Conservation (phyloP, 306 rosid species). For the Oxytropis ochrocephala region DNA sequence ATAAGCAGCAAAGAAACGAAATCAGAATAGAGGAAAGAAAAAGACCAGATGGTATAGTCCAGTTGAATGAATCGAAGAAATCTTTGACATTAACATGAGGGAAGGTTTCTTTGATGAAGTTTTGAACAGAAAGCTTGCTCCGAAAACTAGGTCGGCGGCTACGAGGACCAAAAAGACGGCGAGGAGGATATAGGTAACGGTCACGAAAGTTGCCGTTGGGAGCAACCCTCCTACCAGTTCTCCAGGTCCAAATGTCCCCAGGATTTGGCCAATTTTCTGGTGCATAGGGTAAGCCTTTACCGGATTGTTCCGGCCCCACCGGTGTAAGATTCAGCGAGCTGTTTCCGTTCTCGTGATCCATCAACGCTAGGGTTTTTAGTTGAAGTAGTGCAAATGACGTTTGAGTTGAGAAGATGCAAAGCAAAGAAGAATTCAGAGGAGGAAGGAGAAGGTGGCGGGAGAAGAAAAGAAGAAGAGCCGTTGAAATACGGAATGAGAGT, state of each 20-base stretch:
- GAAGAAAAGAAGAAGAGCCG: neutral
- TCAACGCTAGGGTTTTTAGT: neutral
- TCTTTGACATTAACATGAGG: conserved; percentile 36
- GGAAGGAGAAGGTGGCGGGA: neutral
- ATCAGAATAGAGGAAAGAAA: neutral
- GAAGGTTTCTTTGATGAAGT: conserved; percentile 34
- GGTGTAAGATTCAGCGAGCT: conserved; percentile 16
- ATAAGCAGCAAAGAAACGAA: neutral
- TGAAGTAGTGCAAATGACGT: neutral
- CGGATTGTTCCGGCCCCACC: conserved; percentile 40
- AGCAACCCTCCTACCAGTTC: conserved; percentile 52
- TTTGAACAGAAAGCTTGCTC: conserved; percentile 62
- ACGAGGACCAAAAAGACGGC: conserved; percentile 3
- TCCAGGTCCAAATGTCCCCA: conserved; percentile 74
- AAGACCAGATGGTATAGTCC: conserved; percentile 51
- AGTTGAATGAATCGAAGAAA: conserved; percentile 57
- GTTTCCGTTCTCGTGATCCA: conserved; percentile 19
- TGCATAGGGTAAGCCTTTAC: conserved; percentile 72
- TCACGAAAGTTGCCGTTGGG: conserved; percentile 47
- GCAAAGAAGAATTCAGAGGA: neutral
- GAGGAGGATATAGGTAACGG: conserved; percentile 64
- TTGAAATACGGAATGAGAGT: neutral
- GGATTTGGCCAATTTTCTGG: conserved; percentile 67
- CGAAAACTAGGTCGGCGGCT: conserved; percentile 24
- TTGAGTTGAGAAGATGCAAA: neutral